These are phyloP conservation scores for Favolaschia claudopus DNA, from an alignment of 768 basidiomycete species.

Conservation along the genomic window DNA sequence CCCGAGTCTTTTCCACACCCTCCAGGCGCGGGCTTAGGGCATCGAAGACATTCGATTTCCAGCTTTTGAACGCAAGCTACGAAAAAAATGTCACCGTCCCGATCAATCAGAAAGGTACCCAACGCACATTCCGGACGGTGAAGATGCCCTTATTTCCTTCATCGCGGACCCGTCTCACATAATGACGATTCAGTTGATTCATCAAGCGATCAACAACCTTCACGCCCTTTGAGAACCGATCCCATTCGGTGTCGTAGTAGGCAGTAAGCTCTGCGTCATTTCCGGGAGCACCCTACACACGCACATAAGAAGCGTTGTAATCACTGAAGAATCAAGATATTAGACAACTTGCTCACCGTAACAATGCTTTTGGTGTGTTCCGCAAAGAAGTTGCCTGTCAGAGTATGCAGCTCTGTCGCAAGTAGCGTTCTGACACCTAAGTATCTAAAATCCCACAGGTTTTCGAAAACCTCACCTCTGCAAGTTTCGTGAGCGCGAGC, in stretches of 20 bases:
- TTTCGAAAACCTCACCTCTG: too few relatives aligned
- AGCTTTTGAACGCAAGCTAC: neutral
- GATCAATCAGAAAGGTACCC: neutral
- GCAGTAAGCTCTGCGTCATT: neutral
- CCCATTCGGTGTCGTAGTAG: constrained; percentile 3
- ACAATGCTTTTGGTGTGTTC: too few relatives aligned
- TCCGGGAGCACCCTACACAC: neutral
- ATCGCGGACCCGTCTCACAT: neutral
- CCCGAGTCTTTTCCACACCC: neutral
- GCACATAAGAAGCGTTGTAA: too few relatives aligned
- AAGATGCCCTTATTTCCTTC: neutral
- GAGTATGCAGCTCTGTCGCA: too few relatives aligned
- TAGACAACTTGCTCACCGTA: too few relatives aligned
- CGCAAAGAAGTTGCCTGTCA: too few relatives aligned
- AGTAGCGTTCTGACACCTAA: too few relatives aligned
- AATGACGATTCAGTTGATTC: neutral
- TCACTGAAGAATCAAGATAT: too few relatives aligned
- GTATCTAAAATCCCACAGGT: too few relatives aligned
- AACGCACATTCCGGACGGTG: neutral
- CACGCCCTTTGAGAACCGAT: neutral
- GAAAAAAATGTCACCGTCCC: too few relatives aligned
- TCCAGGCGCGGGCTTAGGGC: neutral
- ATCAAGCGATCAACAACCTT: neutral
- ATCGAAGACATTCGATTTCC: constrained; percentile 4
- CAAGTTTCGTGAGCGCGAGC: too few relatives aligned